Base-by-base conservation (phyloP, 2,329 filamentous ascomycete species). In the Fonsecaea multimorphosa region DNA sequence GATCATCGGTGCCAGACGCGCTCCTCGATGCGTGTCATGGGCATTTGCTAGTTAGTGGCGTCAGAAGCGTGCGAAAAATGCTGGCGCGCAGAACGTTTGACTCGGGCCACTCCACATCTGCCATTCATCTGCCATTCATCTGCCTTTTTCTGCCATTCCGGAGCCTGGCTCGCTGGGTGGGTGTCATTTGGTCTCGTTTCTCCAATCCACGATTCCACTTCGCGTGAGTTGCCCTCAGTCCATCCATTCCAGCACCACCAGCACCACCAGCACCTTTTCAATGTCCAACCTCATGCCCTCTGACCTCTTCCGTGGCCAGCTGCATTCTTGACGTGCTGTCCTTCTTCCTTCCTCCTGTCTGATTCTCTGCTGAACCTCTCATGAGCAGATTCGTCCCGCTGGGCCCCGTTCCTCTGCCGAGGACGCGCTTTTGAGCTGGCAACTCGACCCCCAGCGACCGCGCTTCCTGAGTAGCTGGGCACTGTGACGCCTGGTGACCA, bases 381-480 rank as follows among this genome's bases (percentile, higher is more conserved):
- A 65, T 62, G 65, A 68, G 52, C 65, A 65, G 60, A 34, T 19
- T 49, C 24, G 29, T 24, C 27, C 40, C 16, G 53, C 31, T 16
- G 14, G 34, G 19, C 60, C 52, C 77, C 36, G 79, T 78, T 68
- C 77, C 77, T 66, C 74, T 74, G 59, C 65, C 66, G 44, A 75
- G 76, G 72, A 76, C 73, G 72, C 72, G 70, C 68, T 71, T 49
- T 72, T 61, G 71, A 71, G 69, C 65, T 65, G 72, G 74, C 73
- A 71, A 73, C 67, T 51, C 53, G 31, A 32, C 52, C 52, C 57
- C 54, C 34, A 44, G 59, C 63, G 55, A 52, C 32, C 65, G 61
- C 60, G 49, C 57, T 54, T 61, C 52, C 24, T 29, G 57, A 58
- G 56, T 63, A 63, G 64, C 67, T 67, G 58, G 59, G 61, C 40